Conservation (phyloP, 1,139 yeast species). For the Nakaseomyces glabratus region DNA sequence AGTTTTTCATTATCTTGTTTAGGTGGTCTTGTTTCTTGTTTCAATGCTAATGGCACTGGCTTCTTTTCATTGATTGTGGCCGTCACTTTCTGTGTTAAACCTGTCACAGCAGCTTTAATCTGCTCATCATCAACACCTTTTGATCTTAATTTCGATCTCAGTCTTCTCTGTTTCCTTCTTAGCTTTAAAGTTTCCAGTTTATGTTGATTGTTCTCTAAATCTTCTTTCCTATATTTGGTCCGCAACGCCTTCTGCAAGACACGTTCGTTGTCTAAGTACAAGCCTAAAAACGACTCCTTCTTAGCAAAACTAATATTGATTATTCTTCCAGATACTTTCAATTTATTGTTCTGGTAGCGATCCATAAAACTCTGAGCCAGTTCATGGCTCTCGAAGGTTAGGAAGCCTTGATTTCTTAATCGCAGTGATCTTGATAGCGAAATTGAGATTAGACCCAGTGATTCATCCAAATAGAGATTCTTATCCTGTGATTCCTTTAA, state of each 20-base stretch:
- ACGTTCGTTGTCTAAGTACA: slow-evolving; percentile 16
- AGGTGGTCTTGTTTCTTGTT: slow-evolving; percentile 24
- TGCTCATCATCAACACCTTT: slow-evolving; percentile 17
- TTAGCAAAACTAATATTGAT: slow-evolving; percentile 41
- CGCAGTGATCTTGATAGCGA: slow-evolving; percentile 25
- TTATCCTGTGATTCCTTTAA: no score
- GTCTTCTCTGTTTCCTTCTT: slow-evolving; percentile 23
- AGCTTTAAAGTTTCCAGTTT: slow-evolving; percentile 16
- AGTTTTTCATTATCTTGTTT: slow-evolving; percentile 25
- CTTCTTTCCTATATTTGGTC: slow-evolving; percentile 14
- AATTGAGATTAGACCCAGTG: slow-evolving; percentile 17
- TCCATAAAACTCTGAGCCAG: slow-evolving; percentile 45
- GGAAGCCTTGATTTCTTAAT: slow-evolving; percentile 81
- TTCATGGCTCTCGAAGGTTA: slow-evolving; percentile 44
- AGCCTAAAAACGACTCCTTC: slow-evolving; percentile 26
- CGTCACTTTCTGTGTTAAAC: slow-evolving; percentile 7
- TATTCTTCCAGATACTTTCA: slow-evolving; percentile 45
- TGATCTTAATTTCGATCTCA: slow-evolving; percentile 18
- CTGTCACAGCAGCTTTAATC: slow-evolving; percentile 11
- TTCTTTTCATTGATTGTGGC: slow-evolving; percentile 12
- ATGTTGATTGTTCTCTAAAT: slow-evolving; percentile 12
- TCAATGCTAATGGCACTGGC: no score
- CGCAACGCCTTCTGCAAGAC: slow-evolving; percentile 16
- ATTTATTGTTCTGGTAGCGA: slow-evolving; percentile 34
- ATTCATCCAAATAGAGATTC: slow-evolving; percentile 12